Conservation (phyloP, 192 early-diverging fungal species). For the Coemansia sp. region DNA sequence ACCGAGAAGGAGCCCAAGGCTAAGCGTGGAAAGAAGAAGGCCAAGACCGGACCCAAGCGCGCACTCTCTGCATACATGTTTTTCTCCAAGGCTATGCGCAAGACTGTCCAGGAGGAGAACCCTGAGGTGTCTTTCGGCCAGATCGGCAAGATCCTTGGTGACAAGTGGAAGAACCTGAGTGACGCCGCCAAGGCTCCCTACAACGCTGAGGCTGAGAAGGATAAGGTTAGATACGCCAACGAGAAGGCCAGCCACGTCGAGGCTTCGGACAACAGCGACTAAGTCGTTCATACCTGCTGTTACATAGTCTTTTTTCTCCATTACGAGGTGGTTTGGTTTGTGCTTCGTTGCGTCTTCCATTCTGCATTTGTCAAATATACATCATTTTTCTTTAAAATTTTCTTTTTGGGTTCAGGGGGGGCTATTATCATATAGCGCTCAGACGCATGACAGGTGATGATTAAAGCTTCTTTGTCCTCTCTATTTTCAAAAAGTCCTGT, state of each 20-base stretch:
- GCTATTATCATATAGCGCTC: neutral
- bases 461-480: neutral
- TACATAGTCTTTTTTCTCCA: neutral
- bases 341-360: neutral
- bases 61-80: constrained; percentile 90
- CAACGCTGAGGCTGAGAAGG: constrained; percentile 50
- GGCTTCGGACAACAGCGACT: constrained; percentile 19
- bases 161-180: constrained; percentile 65
- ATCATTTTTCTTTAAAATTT: neutral
- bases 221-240: constrained; percentile 53
- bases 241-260: constrained; percentile 42
- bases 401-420: neutral
- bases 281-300: neutral
- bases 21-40: constrained; percentile 77
- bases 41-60: constrained; percentile 90
- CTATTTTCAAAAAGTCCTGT: neutral
- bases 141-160: constrained; percentile 74
- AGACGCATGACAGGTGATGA: neutral
- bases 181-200: constrained; percentile 62
- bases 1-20: constrained; percentile 32
- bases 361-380: constrained; percentile 3
- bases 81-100: constrained; percentile 84
- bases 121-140: constrained; percentile 71
- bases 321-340: constrained; percentile 1
- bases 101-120: constrained; percentile 79